A percentile compares a stretch with the other conserved stretches of the same genome.
phyloP scores from a whole-genome alignment of 1,284 basidiomycete genomes.

The Peniophora sp. region DNA sequence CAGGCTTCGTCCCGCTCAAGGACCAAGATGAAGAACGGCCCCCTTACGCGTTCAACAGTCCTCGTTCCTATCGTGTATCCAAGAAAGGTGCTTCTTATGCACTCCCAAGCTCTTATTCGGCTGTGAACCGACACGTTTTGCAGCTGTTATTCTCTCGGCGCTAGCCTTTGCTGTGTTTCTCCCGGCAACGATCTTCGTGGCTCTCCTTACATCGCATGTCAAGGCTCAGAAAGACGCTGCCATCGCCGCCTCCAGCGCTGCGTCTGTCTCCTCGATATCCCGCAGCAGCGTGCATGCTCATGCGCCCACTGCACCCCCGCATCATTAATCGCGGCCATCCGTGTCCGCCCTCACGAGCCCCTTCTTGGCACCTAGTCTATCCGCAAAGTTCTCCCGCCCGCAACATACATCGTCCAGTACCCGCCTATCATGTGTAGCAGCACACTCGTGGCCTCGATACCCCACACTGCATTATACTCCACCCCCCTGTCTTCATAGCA shows the following conservation, averaged over 20 bases:
- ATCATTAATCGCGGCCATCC: not conserved
- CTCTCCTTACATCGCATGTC: constrained; percentile 12
- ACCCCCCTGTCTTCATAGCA: constrained; percentile 37
- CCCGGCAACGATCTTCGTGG: constrained; percentile 9
- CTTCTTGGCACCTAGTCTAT: not conserved
- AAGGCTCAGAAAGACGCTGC: constrained; percentile 7
- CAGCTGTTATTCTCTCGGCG: constrained; percentile 11
- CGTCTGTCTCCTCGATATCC: constrained; percentile 2
- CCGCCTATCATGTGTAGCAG: not conserved
- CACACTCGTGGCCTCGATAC: no score
- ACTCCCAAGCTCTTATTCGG: not conserved
- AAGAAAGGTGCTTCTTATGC: constrained; percentile 9
- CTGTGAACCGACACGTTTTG: not conserved
- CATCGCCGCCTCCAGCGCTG: constrained; percentile 10
- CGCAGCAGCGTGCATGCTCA: no score
- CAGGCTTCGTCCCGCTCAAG: no score
- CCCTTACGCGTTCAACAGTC: constrained; percentile 1
- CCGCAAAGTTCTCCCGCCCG: not conserved
- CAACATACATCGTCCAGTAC: not conserved
- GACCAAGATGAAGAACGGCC: not conserved
- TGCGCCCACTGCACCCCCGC: no score
- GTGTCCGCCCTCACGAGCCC: not conserved
- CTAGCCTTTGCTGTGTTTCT: constrained; percentile 7
- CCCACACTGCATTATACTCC: no score
- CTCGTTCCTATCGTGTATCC: constrained; percentile 8